phyloP scores from a whole-genome alignment of 2,329 filamentous ascomycete species.

The Fusarium piperis region DNA sequence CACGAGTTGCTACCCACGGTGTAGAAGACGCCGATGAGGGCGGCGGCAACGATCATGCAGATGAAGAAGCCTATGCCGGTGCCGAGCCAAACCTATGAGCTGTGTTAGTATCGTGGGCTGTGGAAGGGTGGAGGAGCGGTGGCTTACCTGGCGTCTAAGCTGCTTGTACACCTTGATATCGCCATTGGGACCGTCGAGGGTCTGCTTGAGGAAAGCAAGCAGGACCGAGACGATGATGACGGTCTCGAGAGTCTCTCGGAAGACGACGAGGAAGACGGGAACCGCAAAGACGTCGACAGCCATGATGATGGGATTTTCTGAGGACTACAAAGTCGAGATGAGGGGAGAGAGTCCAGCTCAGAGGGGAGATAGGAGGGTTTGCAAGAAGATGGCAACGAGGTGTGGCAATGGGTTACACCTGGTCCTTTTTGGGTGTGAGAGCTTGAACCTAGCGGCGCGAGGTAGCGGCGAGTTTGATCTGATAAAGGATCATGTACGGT shows the following conservation, averaged over 20 bases:
- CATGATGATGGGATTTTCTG: constrained; percentile 49
- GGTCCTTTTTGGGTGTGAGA: constrained; percentile 12
- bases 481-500: constrained; percentile 2
- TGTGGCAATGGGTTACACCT: constrained; percentile 18
- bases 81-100: constrained; percentile 67
- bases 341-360: neutral
- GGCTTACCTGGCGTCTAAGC: constrained; percentile 69
- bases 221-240: constrained; percentile 89
- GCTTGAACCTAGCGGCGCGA: neutral
- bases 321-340: neutral
- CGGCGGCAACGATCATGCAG: constrained; percentile 71
- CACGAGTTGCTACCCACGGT: constrained; percentile 72
- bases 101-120: neutral
- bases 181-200: constrained; percentile 70
- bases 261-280: constrained; percentile 89
- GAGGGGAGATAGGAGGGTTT: neutral
- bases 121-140: neutral
- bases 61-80: constrained; percentile 69
- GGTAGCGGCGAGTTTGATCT: neutral
- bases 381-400: neutral
- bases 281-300: constrained; percentile 79
- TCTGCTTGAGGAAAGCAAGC: constrained; percentile 85
- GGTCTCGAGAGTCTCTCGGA: constrained; percentile 85
- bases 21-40: constrained; percentile 79
- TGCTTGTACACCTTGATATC: constrained; percentile 73